Conservation (phyloP, 2,329 filamentous ascomycete genomes). For the Camillea tinctor region DNA sequence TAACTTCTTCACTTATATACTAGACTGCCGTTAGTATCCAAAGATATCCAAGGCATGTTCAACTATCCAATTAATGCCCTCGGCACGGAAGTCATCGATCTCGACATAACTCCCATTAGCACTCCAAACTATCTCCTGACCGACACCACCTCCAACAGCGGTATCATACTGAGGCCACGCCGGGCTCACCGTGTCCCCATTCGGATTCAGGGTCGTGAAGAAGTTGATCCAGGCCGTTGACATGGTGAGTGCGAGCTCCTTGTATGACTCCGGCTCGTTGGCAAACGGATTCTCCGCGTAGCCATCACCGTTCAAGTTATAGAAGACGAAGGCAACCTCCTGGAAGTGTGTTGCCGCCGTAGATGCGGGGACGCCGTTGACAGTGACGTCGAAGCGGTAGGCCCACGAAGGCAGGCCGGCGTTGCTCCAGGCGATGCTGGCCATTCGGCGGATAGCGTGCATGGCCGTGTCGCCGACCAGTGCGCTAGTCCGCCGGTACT, state of each 20-base stretch:
- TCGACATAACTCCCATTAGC: conserved; percentile 26
- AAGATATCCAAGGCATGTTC: conserved; percentile 29
- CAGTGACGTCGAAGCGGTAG: conserved; percentile 35
- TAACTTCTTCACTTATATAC: too few relatives aligned
- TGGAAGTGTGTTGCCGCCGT: conserved; percentile 39
- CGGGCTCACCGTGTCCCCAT: conserved; percentile 30
- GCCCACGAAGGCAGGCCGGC: conserved; percentile 28
- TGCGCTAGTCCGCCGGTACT: conserved; percentile 31
- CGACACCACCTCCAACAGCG: conserved; percentile 13
- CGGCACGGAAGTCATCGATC: conserved; percentile 30
- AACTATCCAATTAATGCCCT: conserved; percentile 30
- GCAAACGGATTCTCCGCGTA: conserved; percentile 33
- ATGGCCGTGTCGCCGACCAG: conserved; percentile 30
- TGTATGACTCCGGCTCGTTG: conserved; percentile 25
- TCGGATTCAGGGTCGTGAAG: conserved; percentile 53
- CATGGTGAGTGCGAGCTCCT: conserved; percentile 28
- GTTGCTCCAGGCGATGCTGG: conserved; percentile 29
- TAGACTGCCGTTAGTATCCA: conserved; percentile 17
- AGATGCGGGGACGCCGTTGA: conserved; percentile 22
- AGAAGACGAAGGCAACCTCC: conserved; percentile 44
- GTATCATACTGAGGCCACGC: conserved; percentile 30
- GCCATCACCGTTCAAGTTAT: conserved; percentile 32
- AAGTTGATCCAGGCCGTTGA: conserved; percentile 40
- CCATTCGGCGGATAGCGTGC: conserved; percentile 28
- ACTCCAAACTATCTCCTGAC: conserved; percentile 30